These are phyloP conservation scores for Candida glaebosa DNA, from an alignment of 805 yeast genomes.

Conservation along the genomic window DNA sequence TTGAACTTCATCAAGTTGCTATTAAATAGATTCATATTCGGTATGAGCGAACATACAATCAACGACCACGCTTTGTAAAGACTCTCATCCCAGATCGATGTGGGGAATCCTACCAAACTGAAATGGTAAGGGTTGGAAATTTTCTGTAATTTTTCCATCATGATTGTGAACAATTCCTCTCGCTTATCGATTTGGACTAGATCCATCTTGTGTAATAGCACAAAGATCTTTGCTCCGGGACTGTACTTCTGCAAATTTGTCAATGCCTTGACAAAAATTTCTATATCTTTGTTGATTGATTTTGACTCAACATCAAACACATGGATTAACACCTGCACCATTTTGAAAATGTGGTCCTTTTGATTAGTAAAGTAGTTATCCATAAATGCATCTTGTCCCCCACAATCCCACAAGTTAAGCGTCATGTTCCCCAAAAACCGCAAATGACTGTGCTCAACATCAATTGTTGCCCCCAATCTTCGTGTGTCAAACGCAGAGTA, in stretches of 20 bases:
- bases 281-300: slow-evolving; percentile 89
- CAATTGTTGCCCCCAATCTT: slow-evolving; percentile 93
- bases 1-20: slow-evolving; percentile 71
- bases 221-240: slow-evolving; percentile 89
- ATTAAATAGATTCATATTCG: slow-evolving; percentile 82
- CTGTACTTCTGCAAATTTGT: slow-evolving; percentile 78
- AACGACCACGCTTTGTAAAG: slow-evolving; percentile 96
- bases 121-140: slow-evolving; percentile 67
- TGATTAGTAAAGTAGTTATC: slow-evolving; percentile 88
- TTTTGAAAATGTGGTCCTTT: slow-evolving; percentile 87
- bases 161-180: slow-evolving; percentile 75
- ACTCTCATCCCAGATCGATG: slow-evolving; percentile 97
- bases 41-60: slow-evolving; percentile 91
- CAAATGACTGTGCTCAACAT: slow-evolving; percentile 95
- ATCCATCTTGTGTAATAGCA: slow-evolving; percentile 93
- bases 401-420: slow-evolving; percentile 95
- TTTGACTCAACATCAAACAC: slow-evolving; percentile 95
- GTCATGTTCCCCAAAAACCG: slow-evolving; percentile 95
- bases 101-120: slow-evolving; percentile 79
- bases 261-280: slow-evolving; percentile 80
- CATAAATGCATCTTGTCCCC: slow-evolving; percentile 96
- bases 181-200: slow-evolving; percentile 83
- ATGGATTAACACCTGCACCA: slow-evolving; percentile 93
- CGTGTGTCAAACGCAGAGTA: slow-evolving; percentile 97
- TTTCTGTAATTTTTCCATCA: slow-evolving; percentile 77